Conservation (phyloP, 2,329 filamentous ascomycete species). For the Penicillium sclerotiorum region DNA sequence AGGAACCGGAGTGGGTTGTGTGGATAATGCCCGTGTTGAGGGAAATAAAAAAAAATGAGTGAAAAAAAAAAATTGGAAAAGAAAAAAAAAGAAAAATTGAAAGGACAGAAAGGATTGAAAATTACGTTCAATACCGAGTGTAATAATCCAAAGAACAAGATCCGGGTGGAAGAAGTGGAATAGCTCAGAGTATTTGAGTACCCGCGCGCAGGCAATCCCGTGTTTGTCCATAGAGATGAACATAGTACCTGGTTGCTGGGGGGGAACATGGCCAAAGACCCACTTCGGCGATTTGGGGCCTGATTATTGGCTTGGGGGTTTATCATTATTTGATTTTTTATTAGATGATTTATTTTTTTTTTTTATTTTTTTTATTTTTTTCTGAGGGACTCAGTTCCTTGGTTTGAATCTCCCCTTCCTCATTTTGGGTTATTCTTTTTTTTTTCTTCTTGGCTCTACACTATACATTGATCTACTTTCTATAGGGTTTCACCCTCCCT, state of each 20-base stretch:
- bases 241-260: constrained; percentile 28
- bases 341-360: neutral
- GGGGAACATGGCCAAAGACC: constrained; percentile 10
- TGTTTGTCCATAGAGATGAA: constrained; percentile 16
- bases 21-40: constrained; percentile 26
- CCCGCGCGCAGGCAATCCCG: constrained; percentile 20
- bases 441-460: neutral
- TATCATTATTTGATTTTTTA: constrained; percentile 8
- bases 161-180: too few species aligned
- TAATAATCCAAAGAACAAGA: constrained; percentile 3
- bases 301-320: constrained; percentile 2
- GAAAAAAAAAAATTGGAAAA: constrained; percentile 9
- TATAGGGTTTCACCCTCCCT: neutral
- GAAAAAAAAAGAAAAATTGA: constrained; percentile 5
- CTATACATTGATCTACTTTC: neutral
- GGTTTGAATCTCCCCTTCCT: neutral
- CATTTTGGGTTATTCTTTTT: constrained; percentile 1
- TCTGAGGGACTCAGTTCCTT: neutral
- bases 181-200: too few species aligned
- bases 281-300: constrained; percentile 3
- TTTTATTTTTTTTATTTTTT: neutral
- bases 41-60: constrained; percentile 17
- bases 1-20: constrained; percentile 24
- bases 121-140: constrained; percentile 8
- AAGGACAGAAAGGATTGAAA: constrained; percentile 9